Conservation (phyloP, 75 land plant genomes). For the Gnetum montanum region DNA sequence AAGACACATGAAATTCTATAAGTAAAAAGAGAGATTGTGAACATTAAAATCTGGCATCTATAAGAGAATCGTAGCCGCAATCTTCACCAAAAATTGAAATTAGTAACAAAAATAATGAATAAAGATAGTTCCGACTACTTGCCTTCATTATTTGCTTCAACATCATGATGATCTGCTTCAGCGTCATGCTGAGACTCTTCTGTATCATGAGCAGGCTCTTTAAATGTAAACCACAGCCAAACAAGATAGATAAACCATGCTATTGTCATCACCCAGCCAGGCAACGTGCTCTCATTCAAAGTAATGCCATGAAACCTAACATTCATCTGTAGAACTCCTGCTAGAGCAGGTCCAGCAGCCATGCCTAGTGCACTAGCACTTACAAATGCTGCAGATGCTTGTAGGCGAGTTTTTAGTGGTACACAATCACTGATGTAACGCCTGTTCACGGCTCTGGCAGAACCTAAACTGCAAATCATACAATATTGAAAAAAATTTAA, state of each 20-base stretch:
- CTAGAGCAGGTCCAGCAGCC: slow-evolving; percentile 71
- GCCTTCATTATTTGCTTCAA: slow-evolving; percentile 1
- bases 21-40: too few relatives aligned
- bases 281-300: slow-evolving; percentile 48
- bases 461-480: slow-evolving; percentile 62
- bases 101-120: too few relatives aligned
- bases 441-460: slow-evolving; percentile 73
- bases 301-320: slow-evolving; percentile 27
- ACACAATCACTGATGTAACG: slow-evolving; percentile 72
- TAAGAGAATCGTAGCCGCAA: too few relatives aligned
- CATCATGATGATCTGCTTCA: slow-evolving; percentile 2
- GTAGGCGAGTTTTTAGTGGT: slow-evolving; percentile 39
- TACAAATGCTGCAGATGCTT: slow-evolving; percentile 73
- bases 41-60: too few relatives aligned
- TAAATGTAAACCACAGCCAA: slow-evolving; percentile 39
- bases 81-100: too few relatives aligned
- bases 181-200: slow-evolving; percentile 5
- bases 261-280: slow-evolving; percentile 57
- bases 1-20: too few relatives aligned
- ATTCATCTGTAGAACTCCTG: slow-evolving; percentile 41
- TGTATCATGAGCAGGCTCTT: slow-evolving; percentile 34
- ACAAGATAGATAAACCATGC: slow-evolving; percentile 48
- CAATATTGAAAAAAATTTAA: too few relatives aligned
- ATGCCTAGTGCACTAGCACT: slow-evolving; percentile 81
- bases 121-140: too few relatives aligned